These are phyloP conservation scores for Pyrus hybrid DNA, from an alignment of 331 rosid genomes.

Conservation along the genomic window DNA sequence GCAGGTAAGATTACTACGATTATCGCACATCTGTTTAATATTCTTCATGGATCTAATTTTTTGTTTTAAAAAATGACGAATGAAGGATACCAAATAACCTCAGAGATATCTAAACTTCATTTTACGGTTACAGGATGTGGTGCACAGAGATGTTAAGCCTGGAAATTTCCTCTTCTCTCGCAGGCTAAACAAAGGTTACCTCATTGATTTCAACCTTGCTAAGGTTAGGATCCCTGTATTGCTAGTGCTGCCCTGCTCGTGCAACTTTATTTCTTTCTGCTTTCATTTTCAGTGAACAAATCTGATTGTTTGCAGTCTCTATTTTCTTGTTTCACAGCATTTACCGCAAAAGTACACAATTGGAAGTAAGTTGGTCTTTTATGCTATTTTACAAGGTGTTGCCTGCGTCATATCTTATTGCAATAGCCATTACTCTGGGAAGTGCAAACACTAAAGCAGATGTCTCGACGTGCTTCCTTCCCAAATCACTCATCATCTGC, in stretches of 20 bases:
- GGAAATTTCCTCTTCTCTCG: conserved; percentile 36
- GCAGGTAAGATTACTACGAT: conserved; percentile 19
- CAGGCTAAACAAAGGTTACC: conserved; percentile 28
- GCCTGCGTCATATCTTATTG: conserved; percentile 2
- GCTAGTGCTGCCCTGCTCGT: not conserved
- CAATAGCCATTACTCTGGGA: not conserved
- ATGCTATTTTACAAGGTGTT: not conserved
- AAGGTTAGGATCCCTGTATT: conserved; percentile 19
- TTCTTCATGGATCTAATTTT: not conserved
- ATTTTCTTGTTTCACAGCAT: conserved; percentile 20
- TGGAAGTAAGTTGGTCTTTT: conserved; percentile 42
- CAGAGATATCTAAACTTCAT: not conserved
- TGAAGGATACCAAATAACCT: not conserved
- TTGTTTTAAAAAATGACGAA: too few species aligned
- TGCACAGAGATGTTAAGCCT: conserved; percentile 37
- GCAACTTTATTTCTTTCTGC: not conserved
- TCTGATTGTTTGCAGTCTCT: not conserved
- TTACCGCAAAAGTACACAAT: conserved; percentile 28
- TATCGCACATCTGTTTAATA: not conserved
- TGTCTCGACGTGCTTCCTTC: not conserved
- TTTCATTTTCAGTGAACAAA: not conserved
- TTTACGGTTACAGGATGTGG: conserved; percentile 21
- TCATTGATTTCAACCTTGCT: conserved; percentile 36
- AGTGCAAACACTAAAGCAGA: not conserved
- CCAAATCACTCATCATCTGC: not conserved